Percentiles rank a stretch among this genome's conserved stretches.
Evolutionary conservation across 805 yeast genomes (phyloP).

Genomic region (Suhomyces canberraensis): DNA sequence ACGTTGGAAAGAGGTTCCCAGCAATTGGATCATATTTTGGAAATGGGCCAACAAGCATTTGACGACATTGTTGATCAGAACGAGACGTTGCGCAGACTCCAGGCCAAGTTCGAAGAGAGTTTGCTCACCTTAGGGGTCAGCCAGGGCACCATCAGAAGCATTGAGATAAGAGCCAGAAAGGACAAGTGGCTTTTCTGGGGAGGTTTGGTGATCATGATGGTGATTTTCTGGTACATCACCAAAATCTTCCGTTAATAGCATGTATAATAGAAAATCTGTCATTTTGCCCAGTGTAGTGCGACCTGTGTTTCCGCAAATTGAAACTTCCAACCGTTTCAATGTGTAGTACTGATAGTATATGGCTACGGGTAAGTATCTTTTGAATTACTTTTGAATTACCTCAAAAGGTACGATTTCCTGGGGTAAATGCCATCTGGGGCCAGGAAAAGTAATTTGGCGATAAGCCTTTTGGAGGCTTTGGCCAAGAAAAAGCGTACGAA

Average conservation of each 20-base stretch:
- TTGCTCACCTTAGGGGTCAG: conserved; percentile 85
- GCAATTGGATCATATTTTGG: conserved; percentile 85
- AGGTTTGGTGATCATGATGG: conserved; percentile 59
- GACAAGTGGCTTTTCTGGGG: conserved; percentile 87
- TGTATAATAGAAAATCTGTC: not conserved
- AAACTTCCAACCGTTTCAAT: too few relatives aligned
- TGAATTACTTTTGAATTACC: too few relatives aligned
- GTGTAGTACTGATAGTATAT: too few relatives aligned
- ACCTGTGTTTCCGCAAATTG: too few relatives aligned
- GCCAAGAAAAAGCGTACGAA: too few relatives aligned
- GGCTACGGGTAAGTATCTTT: too few relatives aligned
- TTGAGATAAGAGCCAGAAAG: conserved; percentile 77
- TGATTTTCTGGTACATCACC: conserved; percentile 64
- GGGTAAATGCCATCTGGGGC: too few relatives aligned
- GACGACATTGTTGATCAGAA: conserved; percentile 87
- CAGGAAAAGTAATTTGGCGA: too few relatives aligned
- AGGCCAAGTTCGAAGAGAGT: conserved; percentile 59
- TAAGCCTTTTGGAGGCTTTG: too few relatives aligned
- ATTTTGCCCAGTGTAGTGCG: too few relatives aligned
- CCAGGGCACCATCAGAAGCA: conserved; percentile 72
- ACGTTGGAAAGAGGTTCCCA: conserved; percentile 66
- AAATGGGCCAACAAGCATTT: conserved; percentile 81
- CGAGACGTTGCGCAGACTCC: conserved; percentile 61
- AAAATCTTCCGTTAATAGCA: conserved; percentile 53
- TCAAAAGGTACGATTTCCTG: too few relatives aligned